A percentile compares a stretch with the other conserved stretches of the same genome.
These are phyloP conservation scores for Monosporascus cannonballus DNA, from an alignment of 2,329 filamentous ascomycete species.

Conservation along the genomic window DNA sequence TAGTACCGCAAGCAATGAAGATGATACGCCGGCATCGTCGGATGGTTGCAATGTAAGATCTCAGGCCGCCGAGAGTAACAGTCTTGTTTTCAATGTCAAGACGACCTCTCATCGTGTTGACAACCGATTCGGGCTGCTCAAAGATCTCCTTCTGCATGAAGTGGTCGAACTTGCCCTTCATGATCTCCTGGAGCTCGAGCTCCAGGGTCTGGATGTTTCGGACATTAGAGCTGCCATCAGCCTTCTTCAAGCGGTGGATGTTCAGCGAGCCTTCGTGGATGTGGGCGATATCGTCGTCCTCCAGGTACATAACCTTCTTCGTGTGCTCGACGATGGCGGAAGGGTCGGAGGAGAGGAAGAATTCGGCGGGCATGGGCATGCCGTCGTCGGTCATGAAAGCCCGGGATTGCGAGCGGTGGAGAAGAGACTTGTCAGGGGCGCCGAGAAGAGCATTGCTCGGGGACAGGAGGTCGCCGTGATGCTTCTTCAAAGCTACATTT, in stretches of 20 bases:
- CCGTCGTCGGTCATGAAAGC: slow-evolving; percentile 99
- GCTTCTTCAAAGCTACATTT: slow-evolving; percentile 94
- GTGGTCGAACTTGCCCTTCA: slow-evolving; percentile 99
- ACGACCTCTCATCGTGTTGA: slow-evolving; percentile 99
- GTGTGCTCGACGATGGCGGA: slow-evolving; percentile 99
- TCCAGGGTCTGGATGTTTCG: slow-evolving; percentile 98
- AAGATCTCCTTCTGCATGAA: slow-evolving; percentile 99
- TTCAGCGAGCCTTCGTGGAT: slow-evolving; percentile 98
- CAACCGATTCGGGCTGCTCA: slow-evolving; percentile 97
- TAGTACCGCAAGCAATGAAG: slow-evolving; percentile 98
- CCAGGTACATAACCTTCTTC: slow-evolving; percentile 99
- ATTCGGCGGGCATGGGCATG: slow-evolving; percentile 95
- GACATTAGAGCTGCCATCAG: slow-evolving; percentile 93
- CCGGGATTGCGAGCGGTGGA: slow-evolving; percentile 96
- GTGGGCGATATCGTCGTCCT: slow-evolving; percentile 99
- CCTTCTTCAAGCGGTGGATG: slow-evolving; percentile 97
- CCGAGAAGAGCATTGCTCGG: slow-evolving; percentile 64
- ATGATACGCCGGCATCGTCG: slow-evolving; percentile 95
- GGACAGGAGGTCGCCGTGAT: slow-evolving; percentile 59
- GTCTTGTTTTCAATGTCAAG: slow-evolving; percentile 89
- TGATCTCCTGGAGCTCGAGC: slow-evolving; percentile 98
- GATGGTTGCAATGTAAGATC: slow-evolving; percentile 95
- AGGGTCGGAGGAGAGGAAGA: slow-evolving; percentile 98
- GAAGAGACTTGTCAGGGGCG: slow-evolving; percentile 92
- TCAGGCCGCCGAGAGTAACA: slow-evolving; percentile 90